Percentiles rank a stretch among this genome's conserved stretches.
These are phyloP conservation scores for Phytophthora sojae DNA, from an alignment of 352 stramenopile species.

Conservation along the genomic window DNA sequence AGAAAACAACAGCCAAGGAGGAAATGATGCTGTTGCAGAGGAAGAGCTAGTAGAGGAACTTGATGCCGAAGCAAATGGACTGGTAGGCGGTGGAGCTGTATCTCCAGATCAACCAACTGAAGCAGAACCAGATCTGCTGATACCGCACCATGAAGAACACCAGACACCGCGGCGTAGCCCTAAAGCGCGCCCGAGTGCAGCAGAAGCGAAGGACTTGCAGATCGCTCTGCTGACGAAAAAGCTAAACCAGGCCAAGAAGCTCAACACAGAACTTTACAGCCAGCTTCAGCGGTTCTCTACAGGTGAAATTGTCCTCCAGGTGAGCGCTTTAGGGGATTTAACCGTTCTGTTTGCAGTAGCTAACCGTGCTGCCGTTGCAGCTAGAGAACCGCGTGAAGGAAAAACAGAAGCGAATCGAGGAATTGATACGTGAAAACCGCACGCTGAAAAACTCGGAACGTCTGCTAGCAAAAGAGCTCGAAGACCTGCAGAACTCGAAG, in stretches of 20 bases:
- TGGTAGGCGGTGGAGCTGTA: not conserved
- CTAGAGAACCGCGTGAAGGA: conserved; percentile 75
- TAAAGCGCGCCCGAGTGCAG: conserved; percentile 5
- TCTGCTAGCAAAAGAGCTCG: conserved; percentile 60
- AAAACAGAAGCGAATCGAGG: conserved; percentile 67
- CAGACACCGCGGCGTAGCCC: not conserved
- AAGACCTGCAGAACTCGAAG: conserved; percentile 65
- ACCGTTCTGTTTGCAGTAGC: not conserved
- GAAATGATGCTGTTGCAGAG: not conserved
- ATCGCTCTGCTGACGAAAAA: conserved; percentile 47
- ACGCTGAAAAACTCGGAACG: conserved; percentile 66
- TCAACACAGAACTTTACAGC: conserved; percentile 50
- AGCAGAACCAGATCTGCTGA: not conserved
- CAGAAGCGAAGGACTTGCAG: conserved; percentile 15
- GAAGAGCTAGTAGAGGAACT: not conserved
- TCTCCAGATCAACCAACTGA: not conserved
- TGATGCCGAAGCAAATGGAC: not conserved
- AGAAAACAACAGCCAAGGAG: not conserved
- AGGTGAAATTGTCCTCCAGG: conserved; percentile 59
- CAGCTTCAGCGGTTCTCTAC: conserved; percentile 62
- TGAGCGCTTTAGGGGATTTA: conserved; percentile 9
- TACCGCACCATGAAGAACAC: conserved; percentile 11
- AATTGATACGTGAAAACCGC: conserved; percentile 67
- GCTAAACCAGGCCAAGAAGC: conserved; percentile 52
- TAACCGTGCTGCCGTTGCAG: conserved; percentile 29